These are phyloP conservation scores for Blepharisma stoltei DNA, from an alignment of 73 alveolate species.

Conservation along the genomic window DNA sequence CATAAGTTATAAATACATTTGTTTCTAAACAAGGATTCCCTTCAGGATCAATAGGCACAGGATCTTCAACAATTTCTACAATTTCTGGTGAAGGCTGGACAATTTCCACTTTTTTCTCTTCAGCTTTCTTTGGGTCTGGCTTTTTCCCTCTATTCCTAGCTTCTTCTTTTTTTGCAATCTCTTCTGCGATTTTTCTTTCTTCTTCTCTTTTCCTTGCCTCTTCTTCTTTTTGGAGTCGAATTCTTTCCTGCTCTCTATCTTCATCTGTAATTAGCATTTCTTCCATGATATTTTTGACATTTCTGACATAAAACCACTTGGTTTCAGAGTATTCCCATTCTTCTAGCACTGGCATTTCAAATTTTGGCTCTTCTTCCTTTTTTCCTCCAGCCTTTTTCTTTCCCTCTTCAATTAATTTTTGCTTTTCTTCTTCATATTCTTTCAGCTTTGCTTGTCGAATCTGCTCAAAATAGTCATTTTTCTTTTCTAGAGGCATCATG, in stretches of 20 bases:
- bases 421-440: constrained; percentile 51
- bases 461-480: constrained; percentile 46
- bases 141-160: constrained; percentile 52
- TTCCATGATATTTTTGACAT: background rate
- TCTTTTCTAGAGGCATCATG: constrained; percentile 36
- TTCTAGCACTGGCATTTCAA: constrained; percentile 50
- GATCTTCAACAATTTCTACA: constrained; percentile 32
- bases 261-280: constrained; percentile 37
- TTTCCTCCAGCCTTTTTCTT: constrained; percentile 50
- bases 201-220: constrained; percentile 65
- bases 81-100: constrained; percentile 39
- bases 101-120: constrained; percentile 59
- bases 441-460: constrained; percentile 50
- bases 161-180: constrained; percentile 59
- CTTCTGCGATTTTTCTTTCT: constrained; percentile 58
- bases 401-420: constrained; percentile 49
- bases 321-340: constrained; percentile 28
- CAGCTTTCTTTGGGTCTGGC: constrained; percentile 52
- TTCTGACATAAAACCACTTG: background rate
- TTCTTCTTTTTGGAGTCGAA: constrained; percentile 44
- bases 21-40: constrained; percentile 57
- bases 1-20: constrained; percentile 60
- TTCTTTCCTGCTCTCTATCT: constrained; percentile 23
- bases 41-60: constrained; percentile 57
- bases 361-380: constrained; percentile 54